These are phyloP conservation scores for Clavariopsis aquatica DNA, from an alignment of 495 filamentous ascomycete genomes.

Conservation along the genomic window DNA sequence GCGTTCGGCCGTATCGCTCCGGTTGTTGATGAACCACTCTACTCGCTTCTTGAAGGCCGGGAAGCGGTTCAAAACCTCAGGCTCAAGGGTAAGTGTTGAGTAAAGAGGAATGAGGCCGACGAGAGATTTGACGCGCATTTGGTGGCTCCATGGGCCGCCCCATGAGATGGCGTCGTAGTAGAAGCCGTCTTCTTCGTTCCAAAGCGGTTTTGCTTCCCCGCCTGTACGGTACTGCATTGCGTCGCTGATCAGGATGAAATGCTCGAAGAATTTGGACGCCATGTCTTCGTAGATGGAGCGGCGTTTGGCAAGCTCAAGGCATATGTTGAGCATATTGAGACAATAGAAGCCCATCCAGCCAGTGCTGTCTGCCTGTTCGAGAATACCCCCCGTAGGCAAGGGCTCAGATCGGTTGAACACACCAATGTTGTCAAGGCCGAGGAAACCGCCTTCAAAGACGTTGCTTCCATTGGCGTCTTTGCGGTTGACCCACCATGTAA, in stretches of 20 bases:
- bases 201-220: conserved; percentile 78
- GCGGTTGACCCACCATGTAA: conserved; percentile 98
- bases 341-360: conserved; percentile 99
- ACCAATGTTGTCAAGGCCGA: conserved; percentile 96
- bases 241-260: conserved; percentile 96
- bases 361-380: conserved; percentile 96
- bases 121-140: conserved; percentile 85
- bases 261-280: conserved; percentile 97
- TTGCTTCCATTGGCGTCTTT: conserved; percentile 94
- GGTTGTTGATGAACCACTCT: conserved; percentile 89
- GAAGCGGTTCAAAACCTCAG: conserved; percentile 86
- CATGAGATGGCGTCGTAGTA: conserved; percentile 98
- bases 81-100: conserved; percentile 87
- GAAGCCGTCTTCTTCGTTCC: conserved; percentile 93
- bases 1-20: conserved; percentile 78
- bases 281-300: conserved; percentile 97
- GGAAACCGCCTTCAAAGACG: conserved; percentile 93
- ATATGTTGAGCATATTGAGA: conserved; percentile 93
- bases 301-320: conserved; percentile 90
- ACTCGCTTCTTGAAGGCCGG: conserved; percentile 91
- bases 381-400: conserved; percentile 84
- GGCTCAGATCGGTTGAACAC: conserved; percentile 98
- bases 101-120: conserved; percentile 93
- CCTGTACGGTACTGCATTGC: conserved; percentile 90
- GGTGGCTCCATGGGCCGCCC: conserved; percentile 88